phyloP scores from a whole-genome alignment of 1,284 basidiomycete species.

The Austropuccinia psidii region DNA sequence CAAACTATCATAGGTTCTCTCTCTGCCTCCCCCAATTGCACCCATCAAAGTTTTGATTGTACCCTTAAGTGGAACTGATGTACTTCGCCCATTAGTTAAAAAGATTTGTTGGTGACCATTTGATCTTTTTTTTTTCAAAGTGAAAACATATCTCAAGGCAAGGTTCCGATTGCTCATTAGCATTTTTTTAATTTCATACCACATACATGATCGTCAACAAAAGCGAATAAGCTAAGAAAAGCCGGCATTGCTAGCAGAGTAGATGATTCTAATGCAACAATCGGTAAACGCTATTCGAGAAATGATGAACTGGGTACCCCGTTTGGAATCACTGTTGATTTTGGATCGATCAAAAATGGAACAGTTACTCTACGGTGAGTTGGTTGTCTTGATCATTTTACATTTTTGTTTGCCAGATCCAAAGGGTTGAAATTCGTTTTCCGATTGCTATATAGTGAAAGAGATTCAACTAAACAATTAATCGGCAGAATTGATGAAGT shows the following conservation, averaged over 20 bases:
- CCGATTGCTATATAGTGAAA: neutral
- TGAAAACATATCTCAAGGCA: slow-evolving; percentile 35
- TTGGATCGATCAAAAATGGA: slow-evolving; percentile 79
- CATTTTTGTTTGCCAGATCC: neutral
- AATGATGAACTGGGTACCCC: slow-evolving; percentile 99
- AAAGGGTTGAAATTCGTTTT: neutral
- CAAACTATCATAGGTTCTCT: slow-evolving; percentile 61
- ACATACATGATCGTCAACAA: no score
- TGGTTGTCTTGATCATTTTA: neutral
- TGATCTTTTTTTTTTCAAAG: slow-evolving; percentile 27
- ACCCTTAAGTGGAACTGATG: slow-evolving; percentile 79
- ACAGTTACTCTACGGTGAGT: slow-evolving; percentile 72
- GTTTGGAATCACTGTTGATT: slow-evolving; percentile 92
- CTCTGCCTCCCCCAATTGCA: slow-evolving; percentile 79
- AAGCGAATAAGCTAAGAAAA: slow-evolving; percentile 75
- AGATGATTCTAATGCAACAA: slow-evolving; percentile 89
- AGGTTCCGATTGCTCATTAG: neutral
- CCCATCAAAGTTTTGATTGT: slow-evolving; percentile 96
- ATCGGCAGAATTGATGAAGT: slow-evolving; percentile 34
- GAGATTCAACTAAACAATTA: slow-evolving; percentile 37
- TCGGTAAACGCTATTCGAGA: slow-evolving; percentile 92
- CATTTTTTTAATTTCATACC: slow-evolving; percentile 36
- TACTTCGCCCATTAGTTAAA: slow-evolving; percentile 73
- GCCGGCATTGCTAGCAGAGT: slow-evolving; percentile 84
- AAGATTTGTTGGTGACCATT: slow-evolving; percentile 70